Evolutionary conservation across 768 basidiomycete species (phyloP), one percentile per base, ranked within the genome.

Genomic region (Tricholoma matsutake): DNA sequence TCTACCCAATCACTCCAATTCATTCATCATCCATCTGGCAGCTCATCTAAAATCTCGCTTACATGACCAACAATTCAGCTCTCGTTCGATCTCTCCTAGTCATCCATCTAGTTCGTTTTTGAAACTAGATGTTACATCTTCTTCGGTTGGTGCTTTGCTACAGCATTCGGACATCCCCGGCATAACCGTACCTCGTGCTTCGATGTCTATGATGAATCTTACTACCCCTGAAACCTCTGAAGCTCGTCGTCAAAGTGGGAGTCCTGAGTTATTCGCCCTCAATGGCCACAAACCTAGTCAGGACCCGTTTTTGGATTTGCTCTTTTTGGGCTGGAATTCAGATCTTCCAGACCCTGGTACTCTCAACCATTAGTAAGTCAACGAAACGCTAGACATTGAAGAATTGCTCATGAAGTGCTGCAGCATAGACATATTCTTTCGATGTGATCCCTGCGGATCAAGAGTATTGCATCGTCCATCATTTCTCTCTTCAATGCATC

Each of bases 371-470:
- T 91, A 90, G 91, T 93, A 65, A 60, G 87, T 78, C n/a, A 56
- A 56, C 18, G 55, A 58, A 60, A 34, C 29, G 18, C 8, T 31
- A 31, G 4, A 8, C 4, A 53, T 16, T 57, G 55, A 53, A n/a
- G n/a, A 49, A 53, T 57, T 45, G 32, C 45, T 55, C 54, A 53
- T 55, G 34, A 57, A 63, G 41, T 54, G n/a, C 59, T 62, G 13
- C 65, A 94, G 92, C 63, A 84, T 96, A 68, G 91, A 94, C 35
- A 79, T 90, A 10, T 97, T 94, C 75, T 97, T 96, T 74, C 85
- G 85, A 69, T 88, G 87, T 67, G 93, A 95, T 71, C 93, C 94
- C 45, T 93, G 92, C 68, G 86, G 91, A 51, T 88, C 93, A 25
- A 84, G 91, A 51, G 86, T 96, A 55, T 77, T 97, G 35, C 93